These are phyloP conservation scores for Helichrysum umbraculigerum DNA, from an alignment of 129 eudicot genomes.

Conservation along the genomic window DNA sequence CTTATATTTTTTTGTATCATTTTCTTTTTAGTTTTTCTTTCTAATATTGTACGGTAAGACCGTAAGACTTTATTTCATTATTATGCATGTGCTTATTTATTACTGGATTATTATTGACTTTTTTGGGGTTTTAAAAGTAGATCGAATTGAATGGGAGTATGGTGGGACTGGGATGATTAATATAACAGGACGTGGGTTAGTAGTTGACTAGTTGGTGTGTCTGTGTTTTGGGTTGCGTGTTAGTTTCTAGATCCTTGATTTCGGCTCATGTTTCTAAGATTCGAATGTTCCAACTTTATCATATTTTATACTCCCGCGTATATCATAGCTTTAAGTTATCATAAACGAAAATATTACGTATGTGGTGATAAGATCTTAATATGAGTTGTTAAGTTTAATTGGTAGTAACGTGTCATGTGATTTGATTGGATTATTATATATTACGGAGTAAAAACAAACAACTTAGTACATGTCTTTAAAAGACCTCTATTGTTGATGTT, in stretches of 20 bases:
- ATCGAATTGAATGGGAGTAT: constrained; percentile 2
- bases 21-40: no score
- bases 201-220: neutral
- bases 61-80: no score
- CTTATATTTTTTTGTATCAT: no score
- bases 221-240: neutral
- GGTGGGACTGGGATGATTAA: neutral
- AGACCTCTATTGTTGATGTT: no score
- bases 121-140: neutral
- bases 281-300: neutral
- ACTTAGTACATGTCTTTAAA: no score
- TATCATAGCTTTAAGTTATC: neutral
- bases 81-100: neutral
- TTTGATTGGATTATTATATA: no score
- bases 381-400: neutral
- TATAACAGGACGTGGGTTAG: constrained; percentile 2
- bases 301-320: no score
- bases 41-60: no score
- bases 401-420: no score
- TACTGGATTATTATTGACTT: no score
- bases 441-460: no score
- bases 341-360: neutral
- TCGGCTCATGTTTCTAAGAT: neutral
- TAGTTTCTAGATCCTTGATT: neutral
- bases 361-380: neutral